Conservation (phyloP, 2,329 filamentous ascomycete genomes). For the Sarocladium strictum region DNA sequence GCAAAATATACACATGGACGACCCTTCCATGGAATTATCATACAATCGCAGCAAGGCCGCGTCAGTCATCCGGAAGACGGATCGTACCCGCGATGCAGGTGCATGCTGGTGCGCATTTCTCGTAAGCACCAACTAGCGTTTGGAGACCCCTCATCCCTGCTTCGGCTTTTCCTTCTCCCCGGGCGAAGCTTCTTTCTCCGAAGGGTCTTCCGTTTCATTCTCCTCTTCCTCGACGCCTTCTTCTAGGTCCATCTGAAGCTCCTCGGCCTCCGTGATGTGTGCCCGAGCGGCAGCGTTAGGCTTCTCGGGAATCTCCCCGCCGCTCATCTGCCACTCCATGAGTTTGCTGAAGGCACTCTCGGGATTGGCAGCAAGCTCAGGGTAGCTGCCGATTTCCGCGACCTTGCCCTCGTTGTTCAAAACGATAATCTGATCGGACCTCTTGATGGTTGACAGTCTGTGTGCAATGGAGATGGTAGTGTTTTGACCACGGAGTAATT, state of each 20-base stretch:
- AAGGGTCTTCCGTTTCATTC: constrained; percentile 19
- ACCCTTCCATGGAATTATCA: not conserved
- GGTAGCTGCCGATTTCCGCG: constrained; percentile 83
- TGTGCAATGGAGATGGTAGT: constrained; percentile 98
- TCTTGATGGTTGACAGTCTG: constrained; percentile 90
- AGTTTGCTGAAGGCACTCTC: constrained; percentile 86
- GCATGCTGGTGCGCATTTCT: not conserved
- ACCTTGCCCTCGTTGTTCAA: constrained; percentile 81
- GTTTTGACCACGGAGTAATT: constrained; percentile 77
- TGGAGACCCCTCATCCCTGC: not conserved
- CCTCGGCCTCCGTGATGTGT: constrained; percentile 45
- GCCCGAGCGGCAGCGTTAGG: constrained; percentile 25
- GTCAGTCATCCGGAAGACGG: no score
- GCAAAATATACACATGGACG: not conserved
- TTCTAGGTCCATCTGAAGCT: constrained; percentile 44
- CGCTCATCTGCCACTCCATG: constrained; percentile 99
- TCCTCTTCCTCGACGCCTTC: constrained; percentile 21
- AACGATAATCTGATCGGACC: constrained; percentile 90
- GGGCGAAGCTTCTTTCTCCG: constrained; percentile 22
- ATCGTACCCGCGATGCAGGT: not conserved
- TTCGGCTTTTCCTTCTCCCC: constrained; percentile 22
- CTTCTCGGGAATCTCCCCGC: constrained; percentile 56
- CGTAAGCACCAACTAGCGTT: not conserved
- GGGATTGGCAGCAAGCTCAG: constrained; percentile 64
- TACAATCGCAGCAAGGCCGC: not conserved